These are phyloP conservation scores for Blastobotrys aristatus DNA, from an alignment of 1,139 yeast species.

Conservation along the genomic window DNA sequence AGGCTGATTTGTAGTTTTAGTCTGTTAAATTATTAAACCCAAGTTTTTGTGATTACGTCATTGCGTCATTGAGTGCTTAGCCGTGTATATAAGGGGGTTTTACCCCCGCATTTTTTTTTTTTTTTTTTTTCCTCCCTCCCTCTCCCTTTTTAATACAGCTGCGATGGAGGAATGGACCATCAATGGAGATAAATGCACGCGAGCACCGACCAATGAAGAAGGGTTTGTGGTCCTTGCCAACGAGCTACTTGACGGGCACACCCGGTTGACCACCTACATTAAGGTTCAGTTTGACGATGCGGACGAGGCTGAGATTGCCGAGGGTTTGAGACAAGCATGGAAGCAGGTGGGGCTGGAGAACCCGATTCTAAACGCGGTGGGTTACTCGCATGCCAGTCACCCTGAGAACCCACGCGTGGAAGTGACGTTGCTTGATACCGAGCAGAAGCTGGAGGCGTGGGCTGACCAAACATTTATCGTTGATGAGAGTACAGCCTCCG, in stretches of 20 bases:
- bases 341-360: neutral
- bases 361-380: neutral
- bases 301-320: neutral
- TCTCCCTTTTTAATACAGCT: no score
- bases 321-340: neutral
- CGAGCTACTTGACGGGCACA: neutral
- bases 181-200: neutral
- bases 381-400: neutral
- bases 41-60: neutral
- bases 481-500: neutral
- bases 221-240: neutral
- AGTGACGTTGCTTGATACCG: neutral
- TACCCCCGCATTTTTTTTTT: neutral
- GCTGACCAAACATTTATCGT: neutral
- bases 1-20: slow-evolving; percentile 6
- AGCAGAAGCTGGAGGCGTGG: neutral
- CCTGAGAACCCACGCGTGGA: neutral
- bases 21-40: no score
- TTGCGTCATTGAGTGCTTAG: no score
- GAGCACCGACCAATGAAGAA: neutral
- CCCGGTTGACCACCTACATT: neutral
- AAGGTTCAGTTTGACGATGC: neutral
- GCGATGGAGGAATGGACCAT: neutral
- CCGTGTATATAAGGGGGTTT: no score
- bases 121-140: no score